Evolutionary conservation across 768 basidiomycete genomes (phyloP), one percentile per base, ranked within the genome.

Genomic region (Russula vinacea): DNA sequence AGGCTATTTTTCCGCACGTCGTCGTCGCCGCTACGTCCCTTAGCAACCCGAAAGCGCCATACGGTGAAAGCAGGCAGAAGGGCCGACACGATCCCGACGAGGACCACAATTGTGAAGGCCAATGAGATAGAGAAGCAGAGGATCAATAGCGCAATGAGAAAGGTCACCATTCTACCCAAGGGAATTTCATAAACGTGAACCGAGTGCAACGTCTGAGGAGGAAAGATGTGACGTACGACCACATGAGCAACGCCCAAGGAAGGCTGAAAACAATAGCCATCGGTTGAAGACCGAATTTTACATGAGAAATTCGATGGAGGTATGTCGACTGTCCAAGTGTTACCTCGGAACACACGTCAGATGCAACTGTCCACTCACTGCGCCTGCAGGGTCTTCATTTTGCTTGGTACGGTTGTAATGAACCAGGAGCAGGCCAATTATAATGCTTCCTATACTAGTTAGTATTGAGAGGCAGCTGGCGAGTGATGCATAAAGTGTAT

Each of bases 181-280:
- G 16, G 22, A 11, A 11, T 5, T 37, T 14, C 22, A 44, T 45
- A 29, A 22, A 47, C 2, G 16, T 53, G 40, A 58, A 26, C 16
- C 19, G 24, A 14, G 22, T 24, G 33, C n/a, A 51, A 11, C 16
- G 13, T 37, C 5, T 9, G 14, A 9, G 5, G 10, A 32, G 10
- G 10, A 19, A 11, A 17, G 11, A 49, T 17, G 39, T 1, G 44
- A 64, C 64, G 8, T 56, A 65, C 64, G 64, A 47, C 64, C 64
- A 65, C 40, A 65, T 63, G 7, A 65, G 40, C 16, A 62, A 26
- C 13, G 61, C 64, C 54, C 56, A 65, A 0, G 64, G 64, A 19
- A 65, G 64, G 16, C 64, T 62, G 56, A 56, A 51, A 29, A 56
- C n/a, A 50, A 65, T 57, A 2, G 61, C 60, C 60, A 65, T 56